Percentiles rank a stretch among this genome's conserved stretches.
Conservation (phyloP, 768 basidiomycete species). For the Suillus weaverae region DNA sequence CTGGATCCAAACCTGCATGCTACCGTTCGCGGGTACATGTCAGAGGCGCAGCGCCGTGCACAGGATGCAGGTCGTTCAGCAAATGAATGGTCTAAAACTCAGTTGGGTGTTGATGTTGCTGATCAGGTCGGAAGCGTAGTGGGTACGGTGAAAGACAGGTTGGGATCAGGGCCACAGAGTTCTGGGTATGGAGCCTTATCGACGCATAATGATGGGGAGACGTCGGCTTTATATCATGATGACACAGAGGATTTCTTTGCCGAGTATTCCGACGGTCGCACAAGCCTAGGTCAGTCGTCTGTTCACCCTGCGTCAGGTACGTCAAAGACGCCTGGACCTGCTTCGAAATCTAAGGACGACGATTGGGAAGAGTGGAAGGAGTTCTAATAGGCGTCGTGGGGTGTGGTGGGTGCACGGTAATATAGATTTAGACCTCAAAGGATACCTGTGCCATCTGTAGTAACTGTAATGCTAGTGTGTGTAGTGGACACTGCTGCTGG, state of each 20-base stretch:
- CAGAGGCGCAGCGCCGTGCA: constrained; percentile 66
- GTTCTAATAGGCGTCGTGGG: constrained; percentile 46
- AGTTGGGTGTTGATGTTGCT: constrained; percentile 84
- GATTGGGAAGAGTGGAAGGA: constrained; percentile 85
- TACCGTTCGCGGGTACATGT: constrained; percentile 69
- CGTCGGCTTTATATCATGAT: constrained; percentile 62
- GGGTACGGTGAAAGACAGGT: constrained; percentile 56
- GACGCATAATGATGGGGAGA: constrained; percentile 50
- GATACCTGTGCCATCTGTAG: neutral
- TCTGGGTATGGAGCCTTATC: constrained; percentile 51
- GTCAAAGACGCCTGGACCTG: constrained; percentile 19
- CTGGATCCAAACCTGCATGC: constrained; percentile 79
- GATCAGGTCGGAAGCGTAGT: constrained; percentile 73
- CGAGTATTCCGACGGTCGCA: constrained; percentile 29
- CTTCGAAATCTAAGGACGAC: constrained; percentile 42
- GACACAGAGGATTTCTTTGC: constrained; percentile 62
- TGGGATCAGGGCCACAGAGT: constrained; percentile 56
- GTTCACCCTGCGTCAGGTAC: constrained; percentile 10
- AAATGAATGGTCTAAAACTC: constrained; percentile 75
- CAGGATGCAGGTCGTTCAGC: constrained; percentile 60
- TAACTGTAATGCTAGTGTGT: neutral
- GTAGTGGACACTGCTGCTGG: neutral
- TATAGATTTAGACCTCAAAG: neutral
- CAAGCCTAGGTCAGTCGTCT: constrained; percentile 15
- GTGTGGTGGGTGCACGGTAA: neutral